Base-by-base conservation (phyloP, 2,329 filamentous ascomycete genomes). In the Penicillium sp. region DNA sequence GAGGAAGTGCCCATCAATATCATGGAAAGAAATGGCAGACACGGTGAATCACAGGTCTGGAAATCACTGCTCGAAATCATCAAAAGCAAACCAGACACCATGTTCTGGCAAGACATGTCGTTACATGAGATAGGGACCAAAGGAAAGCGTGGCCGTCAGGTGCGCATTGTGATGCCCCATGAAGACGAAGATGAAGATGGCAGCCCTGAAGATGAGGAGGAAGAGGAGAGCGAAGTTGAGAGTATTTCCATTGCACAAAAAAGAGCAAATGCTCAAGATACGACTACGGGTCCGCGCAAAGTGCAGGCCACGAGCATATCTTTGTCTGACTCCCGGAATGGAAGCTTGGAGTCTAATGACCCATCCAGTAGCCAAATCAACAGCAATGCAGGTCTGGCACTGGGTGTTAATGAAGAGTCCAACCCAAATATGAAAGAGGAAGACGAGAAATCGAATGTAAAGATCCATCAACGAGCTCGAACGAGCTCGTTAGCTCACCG, bases 91-190 rank as follows among this genome's bases (percentile, higher is more conserved):
- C 57, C 55, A 4, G 45, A 14, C 4, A 43, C 45, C 1, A 21
- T 43, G 4, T 61, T 60, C 38, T 60, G 59, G 59, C 31, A 56
- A 34, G n/a, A 50, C 2, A 61, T 61, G 59, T 10, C 52, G 5
- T 32, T 56, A 2, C 43, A 52, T 13, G 55, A 60, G 38, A 21
- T 21, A 5, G 40, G 43, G 0, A 9, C 39, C 3, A 61, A 61
- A 11, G 59, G 59, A 1, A 60, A 56, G 16, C 47, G 52, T 9
- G 47, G 49, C 10, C 47, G 51, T 13, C 34, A 46, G 1, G 14
- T 55, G 11, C 38, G 42, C 2, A 14, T 60, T 9, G 14, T 55
- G 2, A 11, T 60, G 11, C 57, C 55, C 1, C 43, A 31, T 7
- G 39, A 45, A 10, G 14, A 13, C 24, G 13, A 38, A 44, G 22